phyloP scores from a whole-genome alignment of 768 basidiomycete species.

The Hygrophorus pudorinus region DNA sequence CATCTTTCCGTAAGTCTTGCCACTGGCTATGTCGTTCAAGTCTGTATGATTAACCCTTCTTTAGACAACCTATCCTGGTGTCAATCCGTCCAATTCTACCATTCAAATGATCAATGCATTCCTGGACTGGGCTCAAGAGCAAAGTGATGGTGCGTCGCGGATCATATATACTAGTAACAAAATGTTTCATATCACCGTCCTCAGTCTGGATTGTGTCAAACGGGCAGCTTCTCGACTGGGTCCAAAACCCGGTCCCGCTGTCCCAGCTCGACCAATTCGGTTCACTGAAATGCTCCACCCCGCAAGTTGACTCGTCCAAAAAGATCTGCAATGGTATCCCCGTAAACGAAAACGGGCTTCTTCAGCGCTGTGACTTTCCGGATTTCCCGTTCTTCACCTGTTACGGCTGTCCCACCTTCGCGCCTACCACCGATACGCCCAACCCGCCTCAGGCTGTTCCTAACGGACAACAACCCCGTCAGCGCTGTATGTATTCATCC shows the following conservation, averaged over 20 bases:
- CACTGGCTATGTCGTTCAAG: slow-evolving; percentile 2
- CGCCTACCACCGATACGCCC: slow-evolving; percentile 49
- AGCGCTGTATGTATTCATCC: slow-evolving; percentile 37
- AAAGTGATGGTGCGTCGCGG: slow-evolving; percentile 41
- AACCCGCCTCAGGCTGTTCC: slow-evolving; percentile 51
- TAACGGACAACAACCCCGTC: slow-evolving; percentile 35
- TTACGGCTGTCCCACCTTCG: slow-evolving; percentile 58
- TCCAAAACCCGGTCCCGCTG: slow-evolving; percentile 55
- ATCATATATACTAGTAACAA: background rate
- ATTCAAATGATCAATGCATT: slow-evolving; percentile 72
- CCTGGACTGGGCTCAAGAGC: slow-evolving; percentile 73
- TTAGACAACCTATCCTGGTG: slow-evolving; percentile 51
- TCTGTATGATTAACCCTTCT: slow-evolving; percentile 4
- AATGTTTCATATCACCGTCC: background rate
- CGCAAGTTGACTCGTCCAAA: slow-evolving; percentile 38
- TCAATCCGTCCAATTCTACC: slow-evolving; percentile 36
- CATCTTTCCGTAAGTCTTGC: slow-evolving; percentile 45
- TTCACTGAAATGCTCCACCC: slow-evolving; percentile 55
- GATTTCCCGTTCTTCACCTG: slow-evolving; percentile 79
- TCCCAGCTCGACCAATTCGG: slow-evolving; percentile 43
- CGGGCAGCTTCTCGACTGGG: slow-evolving; percentile 66
- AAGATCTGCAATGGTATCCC: slow-evolving; percentile 77
- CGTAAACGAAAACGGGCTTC: slow-evolving; percentile 50
- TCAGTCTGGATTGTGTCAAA: slow-evolving; percentile 68
- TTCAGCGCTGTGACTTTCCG: slow-evolving; percentile 51